Evolutionary conservation across 352 stramenopile species (phyloP).

Genomic region (Labyrinthula sp.): DNA sequence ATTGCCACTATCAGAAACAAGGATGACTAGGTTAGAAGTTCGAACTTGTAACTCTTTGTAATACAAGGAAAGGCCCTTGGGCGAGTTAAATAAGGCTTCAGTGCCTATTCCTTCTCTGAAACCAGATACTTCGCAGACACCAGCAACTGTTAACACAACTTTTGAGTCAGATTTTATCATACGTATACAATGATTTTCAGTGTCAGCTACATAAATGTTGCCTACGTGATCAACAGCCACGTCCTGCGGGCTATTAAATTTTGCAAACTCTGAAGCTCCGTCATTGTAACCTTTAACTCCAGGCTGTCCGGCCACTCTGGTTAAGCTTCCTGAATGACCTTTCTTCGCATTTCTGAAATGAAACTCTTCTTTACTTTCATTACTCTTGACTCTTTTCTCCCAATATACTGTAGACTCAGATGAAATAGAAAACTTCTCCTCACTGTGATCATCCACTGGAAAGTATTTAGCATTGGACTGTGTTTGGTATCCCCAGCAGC

Average conservation of each 20-base stretch:
- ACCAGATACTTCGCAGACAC: conserved; percentile 1
- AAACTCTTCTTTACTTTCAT: conserved; percentile 33
- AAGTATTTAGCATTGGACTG: too few relatives aligned
- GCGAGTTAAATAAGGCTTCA: conserved; percentile 17
- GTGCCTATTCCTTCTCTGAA: conserved; percentile 1
- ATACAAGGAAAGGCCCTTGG: conserved; percentile 18
- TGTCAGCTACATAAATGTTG: conserved; percentile 80
- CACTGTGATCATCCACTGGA: conserved; percentile 36
- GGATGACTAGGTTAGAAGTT: conserved; percentile 9
- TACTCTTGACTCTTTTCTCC: conserved; percentile 31
- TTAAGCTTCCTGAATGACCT: conserved; percentile 62
- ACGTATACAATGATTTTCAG: conserved; percentile 45
- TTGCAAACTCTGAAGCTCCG: conserved; percentile 41
- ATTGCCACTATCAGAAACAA: conserved; percentile 26
- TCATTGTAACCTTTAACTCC: conserved; percentile 52
- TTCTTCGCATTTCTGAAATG: conserved; percentile 44
- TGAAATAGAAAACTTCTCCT: conserved; percentile 6
- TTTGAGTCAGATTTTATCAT: conserved; percentile 6
- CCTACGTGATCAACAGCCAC: conserved; percentile 65
- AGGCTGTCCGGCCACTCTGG: conserved; percentile 38
- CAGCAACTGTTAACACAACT: conserved; percentile 17
- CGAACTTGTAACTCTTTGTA: conserved; percentile 22
- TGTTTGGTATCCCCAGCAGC: conserved; percentile 68
- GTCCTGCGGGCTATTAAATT: conserved; percentile 63
- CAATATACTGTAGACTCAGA: conserved; percentile 30